Evolutionary conservation across 164 flowering plant species (phyloP).

Genomic region (Protea cynaroides): DNA sequence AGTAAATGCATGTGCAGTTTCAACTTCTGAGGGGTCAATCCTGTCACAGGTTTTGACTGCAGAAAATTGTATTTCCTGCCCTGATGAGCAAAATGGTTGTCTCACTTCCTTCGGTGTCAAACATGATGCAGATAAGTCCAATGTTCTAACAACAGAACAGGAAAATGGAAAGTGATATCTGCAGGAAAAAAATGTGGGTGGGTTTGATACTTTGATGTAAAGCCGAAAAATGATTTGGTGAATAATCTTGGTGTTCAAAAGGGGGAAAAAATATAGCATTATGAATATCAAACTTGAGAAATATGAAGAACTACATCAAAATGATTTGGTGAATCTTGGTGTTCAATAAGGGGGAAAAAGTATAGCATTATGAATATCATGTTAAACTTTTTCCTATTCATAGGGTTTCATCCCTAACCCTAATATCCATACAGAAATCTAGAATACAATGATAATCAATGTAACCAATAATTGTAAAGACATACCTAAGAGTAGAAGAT

Average conservation of each 20-base stretch:
- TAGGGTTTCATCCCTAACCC: no score
- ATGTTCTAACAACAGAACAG: not conserved
- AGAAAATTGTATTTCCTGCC: not conserved
- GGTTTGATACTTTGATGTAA: not conserved
- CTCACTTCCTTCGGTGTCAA: not conserved
- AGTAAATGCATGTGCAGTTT: not conserved
- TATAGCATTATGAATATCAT: no score
- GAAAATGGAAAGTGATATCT: not conserved
- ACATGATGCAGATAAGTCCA: not conserved
- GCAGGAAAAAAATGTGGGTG: not conserved
- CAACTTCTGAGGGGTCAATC: conserved; percentile 3
- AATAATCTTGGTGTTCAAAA: no score
- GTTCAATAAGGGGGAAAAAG: no score
- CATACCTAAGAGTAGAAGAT: no score
- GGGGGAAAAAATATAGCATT: no score
- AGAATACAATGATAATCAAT: no score
- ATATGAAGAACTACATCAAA: not conserved
- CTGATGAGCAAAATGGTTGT: not conserved
- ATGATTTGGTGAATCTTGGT: no score
- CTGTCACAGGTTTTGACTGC: not conserved
- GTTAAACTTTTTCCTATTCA: no score
- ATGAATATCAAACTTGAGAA: not conserved
- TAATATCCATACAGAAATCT: no score
- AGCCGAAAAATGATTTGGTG: no score
- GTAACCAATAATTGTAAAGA: no score